A percentile compares a stretch with the other conserved stretches of the same genome.
Evolutionary conservation across 2,329 filamentous ascomycete species (phyloP).

Genomic region (Pyrenochaeta sp.): DNA sequence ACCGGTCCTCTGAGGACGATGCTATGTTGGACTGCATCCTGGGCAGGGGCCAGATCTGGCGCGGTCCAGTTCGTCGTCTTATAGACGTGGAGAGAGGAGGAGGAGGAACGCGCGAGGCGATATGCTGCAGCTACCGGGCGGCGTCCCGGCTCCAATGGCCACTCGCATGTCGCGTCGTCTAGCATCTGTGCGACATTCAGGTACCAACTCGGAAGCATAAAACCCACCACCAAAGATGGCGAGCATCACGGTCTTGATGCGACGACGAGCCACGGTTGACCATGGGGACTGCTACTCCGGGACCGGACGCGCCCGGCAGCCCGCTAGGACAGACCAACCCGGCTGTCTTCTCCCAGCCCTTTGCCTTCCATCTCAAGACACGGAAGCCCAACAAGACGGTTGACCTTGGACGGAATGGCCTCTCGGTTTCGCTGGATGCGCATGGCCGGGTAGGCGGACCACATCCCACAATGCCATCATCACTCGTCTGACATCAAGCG

Average conservation of each 20-base stretch:
- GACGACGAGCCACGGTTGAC: background rate
- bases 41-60: constrained; percentile 11
- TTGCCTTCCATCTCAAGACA: constrained; percentile 11
- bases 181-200: background rate
- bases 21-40: constrained; percentile 19
- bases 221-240: background rate
- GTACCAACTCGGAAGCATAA: background rate
- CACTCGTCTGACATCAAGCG: background rate
- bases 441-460: constrained; percentile 7
- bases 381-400: constrained; percentile 14
- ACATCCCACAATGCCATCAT: background rate
- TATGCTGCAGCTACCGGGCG: background rate
- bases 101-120: background rate
- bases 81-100: constrained; percentile 2
- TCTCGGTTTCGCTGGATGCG: constrained; percentile 11
- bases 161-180: background rate
- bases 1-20: constrained; percentile 15
- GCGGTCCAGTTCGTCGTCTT: constrained; percentile 5
- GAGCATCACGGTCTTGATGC: background rate
- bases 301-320: background rate
- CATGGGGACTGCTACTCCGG: background rate
- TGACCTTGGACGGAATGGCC: constrained; percentile 15
- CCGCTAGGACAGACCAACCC: background rate
- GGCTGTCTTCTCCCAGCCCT: constrained; percentile 7
- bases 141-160: background rate